Evolutionary conservation across 805 yeast species (phyloP).

Genomic region (Candida palmyrensis): DNA sequence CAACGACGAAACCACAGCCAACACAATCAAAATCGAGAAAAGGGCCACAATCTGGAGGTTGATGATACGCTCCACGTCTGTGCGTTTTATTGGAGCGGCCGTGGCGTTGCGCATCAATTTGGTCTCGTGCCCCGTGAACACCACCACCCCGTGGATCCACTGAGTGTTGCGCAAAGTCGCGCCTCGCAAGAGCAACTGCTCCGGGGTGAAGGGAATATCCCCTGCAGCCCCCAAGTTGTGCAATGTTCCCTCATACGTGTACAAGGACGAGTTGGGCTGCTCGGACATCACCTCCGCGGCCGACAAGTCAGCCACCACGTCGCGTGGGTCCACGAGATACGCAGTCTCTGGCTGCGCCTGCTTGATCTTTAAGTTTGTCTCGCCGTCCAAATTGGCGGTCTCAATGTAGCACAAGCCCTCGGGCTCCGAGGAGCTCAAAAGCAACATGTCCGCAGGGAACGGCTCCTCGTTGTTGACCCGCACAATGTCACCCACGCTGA

Average conservation of each 20-base stretch:
- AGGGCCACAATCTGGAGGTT: conserved; percentile 87
- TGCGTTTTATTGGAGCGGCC: conserved; percentile 94
- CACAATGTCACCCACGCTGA: conserved; percentile 88
- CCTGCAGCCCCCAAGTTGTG: conserved; percentile 47
- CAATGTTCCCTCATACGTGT: conserved; percentile 91
- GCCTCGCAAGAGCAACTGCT: conserved; percentile 88
- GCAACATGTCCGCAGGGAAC: conserved; percentile 86
- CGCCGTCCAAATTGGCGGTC: conserved; percentile 97
- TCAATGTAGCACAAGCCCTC: conserved; percentile 97
- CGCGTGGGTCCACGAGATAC: conserved; percentile 59
- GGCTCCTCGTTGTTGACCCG: conserved; percentile 82
- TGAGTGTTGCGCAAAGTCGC: conserved; percentile 92
- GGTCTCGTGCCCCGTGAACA: conserved; percentile 98
- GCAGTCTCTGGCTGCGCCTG: conserved; percentile 82
- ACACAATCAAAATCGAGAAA: conserved; percentile 69
- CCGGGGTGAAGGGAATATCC: conserved; percentile 74
- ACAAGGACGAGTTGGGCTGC: conserved; percentile 88
- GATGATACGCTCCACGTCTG: conserved; percentile 94
- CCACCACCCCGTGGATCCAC: conserved; percentile 91
- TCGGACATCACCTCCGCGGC: conserved; percentile 60
- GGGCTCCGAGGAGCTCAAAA: conserved; percentile 91
- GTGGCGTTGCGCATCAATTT: conserved; percentile 98
- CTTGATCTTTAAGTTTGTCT: conserved; percentile 92
- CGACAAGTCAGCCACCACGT: conserved; percentile 31
- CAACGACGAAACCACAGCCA: conserved; percentile 75